Evolutionary conservation across 176 grass and related monocot species (phyloP).

Genomic region (Avena insularis): DNA sequence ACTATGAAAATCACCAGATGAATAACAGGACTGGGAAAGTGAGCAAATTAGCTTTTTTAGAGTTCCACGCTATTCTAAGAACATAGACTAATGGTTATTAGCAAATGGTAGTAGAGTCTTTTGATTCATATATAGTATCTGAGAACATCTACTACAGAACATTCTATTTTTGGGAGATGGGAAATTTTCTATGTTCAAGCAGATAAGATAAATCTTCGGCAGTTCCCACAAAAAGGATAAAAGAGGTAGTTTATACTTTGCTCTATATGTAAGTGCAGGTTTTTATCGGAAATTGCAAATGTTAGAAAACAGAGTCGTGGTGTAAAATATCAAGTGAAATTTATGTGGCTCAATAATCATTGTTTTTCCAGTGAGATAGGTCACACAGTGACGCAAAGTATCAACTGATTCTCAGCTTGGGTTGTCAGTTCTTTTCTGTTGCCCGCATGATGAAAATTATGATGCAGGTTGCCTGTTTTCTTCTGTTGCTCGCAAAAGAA

Average conservation of each 20-base stretch:
- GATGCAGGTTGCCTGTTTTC: not conserved
- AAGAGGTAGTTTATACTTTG: not conserved
- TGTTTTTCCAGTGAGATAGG: not conserved
- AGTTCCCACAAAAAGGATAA: not conserved
- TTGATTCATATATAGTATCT: not conserved
- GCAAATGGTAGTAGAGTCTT: not conserved
- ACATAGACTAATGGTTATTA: not conserved
- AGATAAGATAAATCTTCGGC: not conserved
- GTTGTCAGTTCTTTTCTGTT: too few species aligned
- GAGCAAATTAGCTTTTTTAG: not conserved
- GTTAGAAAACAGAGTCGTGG: conserved; percentile 15
- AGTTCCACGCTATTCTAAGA: not conserved
- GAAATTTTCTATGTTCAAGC: not conserved
- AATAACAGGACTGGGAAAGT: not conserved
- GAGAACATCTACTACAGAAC: not conserved
- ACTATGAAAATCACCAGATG: not conserved
- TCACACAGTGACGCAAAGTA: not conserved
- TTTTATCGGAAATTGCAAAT: not conserved
- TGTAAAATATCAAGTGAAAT: not conserved
- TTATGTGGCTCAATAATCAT: not conserved
- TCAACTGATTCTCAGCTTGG: not conserved
- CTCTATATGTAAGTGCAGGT: not conserved
- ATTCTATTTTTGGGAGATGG: not conserved
- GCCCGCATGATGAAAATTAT: not conserved
- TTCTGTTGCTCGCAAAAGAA: not conserved